Conservation (phyloP, 2,329 filamentous ascomycete species). For the Tolypocladium endophyticum region DNA sequence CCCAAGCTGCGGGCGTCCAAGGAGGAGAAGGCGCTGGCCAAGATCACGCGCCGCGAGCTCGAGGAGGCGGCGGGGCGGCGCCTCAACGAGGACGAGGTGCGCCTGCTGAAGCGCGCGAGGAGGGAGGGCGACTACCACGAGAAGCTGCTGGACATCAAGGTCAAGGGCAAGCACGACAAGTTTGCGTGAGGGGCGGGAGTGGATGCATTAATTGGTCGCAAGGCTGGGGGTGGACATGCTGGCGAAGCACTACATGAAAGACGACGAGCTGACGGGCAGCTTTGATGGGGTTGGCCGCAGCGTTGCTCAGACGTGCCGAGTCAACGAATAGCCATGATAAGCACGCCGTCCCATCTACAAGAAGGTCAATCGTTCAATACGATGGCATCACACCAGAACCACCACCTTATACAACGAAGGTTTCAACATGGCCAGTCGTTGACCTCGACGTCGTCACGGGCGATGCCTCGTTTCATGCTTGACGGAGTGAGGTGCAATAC, state of each 20-base stretch:
- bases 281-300: neutral
- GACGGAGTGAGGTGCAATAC: neutral
- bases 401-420: too few species aligned
- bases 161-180: constrained; percentile 91
- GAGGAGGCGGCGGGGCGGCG: constrained; percentile 69
- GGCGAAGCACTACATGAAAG: neutral
- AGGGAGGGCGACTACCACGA: constrained; percentile 87
- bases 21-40: constrained; percentile 73
- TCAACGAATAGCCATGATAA: neutral
- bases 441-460: neutral
- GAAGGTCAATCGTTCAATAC: neutral
- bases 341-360: neutral
- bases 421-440: neutral
- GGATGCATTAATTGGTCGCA: too few species aligned
- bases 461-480: neutral
- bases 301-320: neutral
- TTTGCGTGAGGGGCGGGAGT: constrained; percentile 27
- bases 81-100: constrained; percentile 79
- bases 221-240: neutral
- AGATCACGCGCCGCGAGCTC: constrained; percentile 76
- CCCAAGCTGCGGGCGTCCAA: constrained; percentile 68
- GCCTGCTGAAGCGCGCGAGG: constrained; percentile 68
- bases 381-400: neutral
- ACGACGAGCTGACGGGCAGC: too few species aligned
- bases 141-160: constrained; percentile 71